Conservation (phyloP, 148 eudicot species). For the Fagopyrum esculentum region DNA sequence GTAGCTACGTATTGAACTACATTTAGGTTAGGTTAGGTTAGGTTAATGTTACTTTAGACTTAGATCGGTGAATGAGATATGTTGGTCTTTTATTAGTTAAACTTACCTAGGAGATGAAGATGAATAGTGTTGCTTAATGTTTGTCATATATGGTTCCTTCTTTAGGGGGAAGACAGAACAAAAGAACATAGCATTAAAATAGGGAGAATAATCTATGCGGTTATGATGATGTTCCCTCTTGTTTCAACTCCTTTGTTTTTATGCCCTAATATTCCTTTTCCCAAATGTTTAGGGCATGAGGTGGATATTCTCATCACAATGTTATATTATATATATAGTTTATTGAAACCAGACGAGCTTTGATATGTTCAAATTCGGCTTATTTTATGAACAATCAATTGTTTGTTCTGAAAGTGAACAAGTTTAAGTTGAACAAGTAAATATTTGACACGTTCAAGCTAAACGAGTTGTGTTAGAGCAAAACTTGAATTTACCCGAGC, state of each 20-base stretch:
- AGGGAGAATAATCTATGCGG: conserved; percentile 3
- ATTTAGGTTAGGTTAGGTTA: neutral
- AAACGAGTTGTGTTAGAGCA: too few species aligned
- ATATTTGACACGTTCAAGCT: too few species aligned
- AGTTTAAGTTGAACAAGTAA: too few species aligned
- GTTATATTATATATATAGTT: too few species aligned
- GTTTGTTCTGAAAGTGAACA: too few species aligned
- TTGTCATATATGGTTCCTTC: neutral
- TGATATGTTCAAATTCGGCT: too few species aligned
- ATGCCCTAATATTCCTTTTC: neutral
- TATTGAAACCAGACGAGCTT: too few species aligned
- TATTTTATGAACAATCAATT: too few species aligned
- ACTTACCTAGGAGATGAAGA: neutral
- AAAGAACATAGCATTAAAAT: neutral
- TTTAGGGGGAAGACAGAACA: neutral
- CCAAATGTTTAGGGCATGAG: neutral
- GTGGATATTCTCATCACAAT: too few species aligned
- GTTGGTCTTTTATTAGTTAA: neutral
- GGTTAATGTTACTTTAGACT: neutral
- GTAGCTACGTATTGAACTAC: too few species aligned
- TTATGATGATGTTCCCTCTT: conserved; percentile 2
- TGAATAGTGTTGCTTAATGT: neutral
- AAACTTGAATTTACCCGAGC: too few species aligned
- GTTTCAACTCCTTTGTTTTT: conserved; percentile 1
- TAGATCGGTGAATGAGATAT: neutral